A percentile compares a stretch with the other conserved stretches of the same genome.
Conservation (phyloP, 345 rosid species). For the Salix purpurea region DNA sequence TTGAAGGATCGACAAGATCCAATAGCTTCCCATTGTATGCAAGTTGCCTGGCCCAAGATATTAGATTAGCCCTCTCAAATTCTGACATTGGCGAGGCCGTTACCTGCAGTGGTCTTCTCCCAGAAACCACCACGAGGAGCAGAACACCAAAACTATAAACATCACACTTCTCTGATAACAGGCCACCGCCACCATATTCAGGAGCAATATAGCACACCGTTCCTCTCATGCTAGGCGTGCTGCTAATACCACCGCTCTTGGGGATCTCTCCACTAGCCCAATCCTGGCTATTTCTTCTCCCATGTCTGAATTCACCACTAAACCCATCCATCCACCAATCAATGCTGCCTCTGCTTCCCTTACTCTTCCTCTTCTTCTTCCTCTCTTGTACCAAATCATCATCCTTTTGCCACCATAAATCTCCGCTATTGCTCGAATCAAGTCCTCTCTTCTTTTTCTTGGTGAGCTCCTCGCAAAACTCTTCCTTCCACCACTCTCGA, state of each 20-base stretch:
- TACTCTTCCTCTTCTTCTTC: constrained; percentile 46
- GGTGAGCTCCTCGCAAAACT: constrained; percentile 67
- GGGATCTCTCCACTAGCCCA: constrained; percentile 61
- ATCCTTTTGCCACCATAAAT: constrained; percentile 65
- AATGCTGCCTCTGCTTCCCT: constrained; percentile 42
- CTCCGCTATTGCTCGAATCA: constrained; percentile 41
- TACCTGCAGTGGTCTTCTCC: constrained; percentile 71
- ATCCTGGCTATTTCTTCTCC: constrained; percentile 53
- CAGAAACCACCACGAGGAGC: constrained; percentile 61
- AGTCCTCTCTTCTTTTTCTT: constrained; percentile 50
- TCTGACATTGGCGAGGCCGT: constrained; percentile 73
- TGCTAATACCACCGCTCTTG: constrained; percentile 71
- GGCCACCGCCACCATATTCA: constrained; percentile 70
- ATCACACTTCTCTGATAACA: constrained; percentile 65
- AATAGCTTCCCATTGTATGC: constrained; percentile 61
- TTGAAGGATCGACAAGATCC: constrained; percentile 59
- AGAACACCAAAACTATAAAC: constrained; percentile 74
- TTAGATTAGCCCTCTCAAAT: constrained; percentile 75
- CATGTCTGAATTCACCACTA: constrained; percentile 51
- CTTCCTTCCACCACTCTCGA: constrained; percentile 87
- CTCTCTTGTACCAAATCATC: constrained; percentile 36
- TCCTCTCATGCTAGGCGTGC: constrained; percentile 87
- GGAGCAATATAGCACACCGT: constrained; percentile 81
- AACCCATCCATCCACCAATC: constrained; percentile 51
- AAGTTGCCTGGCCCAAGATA: constrained; percentile 75